Percentiles rank a stretch among this genome's conserved stretches.
phyloP scores from a whole-genome alignment of 1,284 basidiomycete genomes.

The Sphaerobolus stellatus region DNA sequence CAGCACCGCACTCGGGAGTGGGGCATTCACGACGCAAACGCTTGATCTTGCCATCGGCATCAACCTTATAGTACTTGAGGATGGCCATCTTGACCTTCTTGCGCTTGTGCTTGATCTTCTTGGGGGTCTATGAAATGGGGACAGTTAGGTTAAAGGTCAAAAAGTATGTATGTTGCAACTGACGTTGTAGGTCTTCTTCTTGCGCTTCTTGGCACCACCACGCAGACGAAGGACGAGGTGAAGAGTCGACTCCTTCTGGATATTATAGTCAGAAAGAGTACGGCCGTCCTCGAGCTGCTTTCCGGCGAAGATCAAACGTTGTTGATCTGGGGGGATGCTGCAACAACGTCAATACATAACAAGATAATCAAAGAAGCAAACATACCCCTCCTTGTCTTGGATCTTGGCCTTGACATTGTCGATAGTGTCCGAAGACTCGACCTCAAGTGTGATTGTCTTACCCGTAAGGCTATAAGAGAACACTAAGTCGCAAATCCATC shows the following conservation, averaged over 20 bases:
- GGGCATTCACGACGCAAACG: constrained; percentile 97
- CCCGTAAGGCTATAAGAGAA: constrained; percentile 79
- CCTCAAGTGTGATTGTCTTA: constrained; percentile 98
- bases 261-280: constrained; percentile 90
- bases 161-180: constrained; percentile 23
- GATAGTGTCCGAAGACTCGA: constrained; percentile 95
- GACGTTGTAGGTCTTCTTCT: constrained; percentile 99
- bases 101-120: constrained; percentile 99
- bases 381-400: constrained; percentile 92
- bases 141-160: constrained; percentile 14
- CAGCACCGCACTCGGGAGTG: constrained; percentile 87
- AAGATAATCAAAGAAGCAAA: constrained; percentile 13
- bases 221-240: constrained; percentile 91
- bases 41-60: constrained; percentile 99
- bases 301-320: constrained; percentile 97
- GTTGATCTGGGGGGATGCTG: constrained; percentile 93
- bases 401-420: constrained; percentile 98
- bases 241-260: constrained; percentile 95
- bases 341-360: constrained; percentile 3
- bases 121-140: constrained; percentile 73
- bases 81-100: constrained; percentile 99
- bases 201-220: constrained; percentile 98
- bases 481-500: constrained; percentile 13
- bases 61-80: constrained; percentile 99
- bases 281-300: constrained; percentile 97